phyloP scores from a whole-genome alignment of 2,329 filamentous ascomycete genomes.

The Monosporascus sp. region DNA sequence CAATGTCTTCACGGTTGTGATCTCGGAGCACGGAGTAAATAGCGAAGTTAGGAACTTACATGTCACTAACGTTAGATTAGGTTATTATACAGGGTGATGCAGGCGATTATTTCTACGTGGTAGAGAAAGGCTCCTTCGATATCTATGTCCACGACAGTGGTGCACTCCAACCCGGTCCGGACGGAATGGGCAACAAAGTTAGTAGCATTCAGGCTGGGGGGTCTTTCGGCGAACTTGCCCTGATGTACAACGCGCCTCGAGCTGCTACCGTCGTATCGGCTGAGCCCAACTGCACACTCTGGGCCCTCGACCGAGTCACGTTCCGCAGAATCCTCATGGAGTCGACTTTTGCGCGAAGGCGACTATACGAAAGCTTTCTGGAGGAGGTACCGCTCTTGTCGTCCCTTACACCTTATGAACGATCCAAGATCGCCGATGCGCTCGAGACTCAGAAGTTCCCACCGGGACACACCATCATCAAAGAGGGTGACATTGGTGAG shows the following conservation, averaged over 20 bases:
- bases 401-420: slow-evolving; percentile 82
- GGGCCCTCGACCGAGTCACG: slow-evolving; percentile 91
- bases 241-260: slow-evolving; percentile 98
- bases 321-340: slow-evolving; percentile 99
- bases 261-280: slow-evolving; percentile 88
- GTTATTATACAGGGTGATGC: slow-evolving; percentile 94
- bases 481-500: slow-evolving; percentile 84
- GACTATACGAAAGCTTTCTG: slow-evolving; percentile 96
- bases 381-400: slow-evolving; percentile 86
- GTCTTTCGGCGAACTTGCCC: slow-evolving; percentile 90
- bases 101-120: slow-evolving; percentile 96
- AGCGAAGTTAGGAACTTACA: not conserved
- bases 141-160: slow-evolving; percentile 82
- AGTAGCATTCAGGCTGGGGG: slow-evolving; percentile 78
- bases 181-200: slow-evolving; percentile 80
- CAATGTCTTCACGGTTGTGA: not conserved
- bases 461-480: slow-evolving; percentile 76
- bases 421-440: slow-evolving; percentile 95
- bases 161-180: slow-evolving; percentile 68
- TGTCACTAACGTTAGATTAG: slow-evolving; percentile 38
- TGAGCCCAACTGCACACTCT: slow-evolving; percentile 73
- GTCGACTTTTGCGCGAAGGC: slow-evolving; percentile 88
- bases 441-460: slow-evolving; percentile 86
- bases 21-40: not conserved
- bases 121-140: slow-evolving; percentile 86